phyloP scores from a whole-genome alignment of 257 asterid genomes.

The Penstemon barbatus region DNA sequence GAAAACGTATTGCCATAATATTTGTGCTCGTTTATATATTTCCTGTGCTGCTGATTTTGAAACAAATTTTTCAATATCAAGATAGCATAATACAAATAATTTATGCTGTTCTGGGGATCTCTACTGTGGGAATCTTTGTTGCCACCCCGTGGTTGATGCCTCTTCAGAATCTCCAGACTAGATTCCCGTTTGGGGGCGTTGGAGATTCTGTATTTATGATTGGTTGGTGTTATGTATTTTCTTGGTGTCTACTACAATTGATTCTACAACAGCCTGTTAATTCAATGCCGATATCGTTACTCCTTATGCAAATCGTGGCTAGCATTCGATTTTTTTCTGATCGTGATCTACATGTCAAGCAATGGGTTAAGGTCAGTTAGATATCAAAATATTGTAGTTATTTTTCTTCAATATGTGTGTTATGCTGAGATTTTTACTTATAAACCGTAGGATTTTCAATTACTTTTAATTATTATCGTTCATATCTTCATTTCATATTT shows the following conservation, averaged over 20 bases:
- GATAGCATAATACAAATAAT: slow-evolving; percentile 52
- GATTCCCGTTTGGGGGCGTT: slow-evolving; percentile 27
- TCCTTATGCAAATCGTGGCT: slow-evolving; percentile 63
- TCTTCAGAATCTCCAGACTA: slow-evolving; percentile 24
- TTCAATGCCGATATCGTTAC: slow-evolving; percentile 57
- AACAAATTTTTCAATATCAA: slow-evolving; percentile 45
- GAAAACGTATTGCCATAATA: slow-evolving; percentile 29
- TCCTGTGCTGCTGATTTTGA: slow-evolving; percentile 55
- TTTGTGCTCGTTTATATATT: slow-evolving; percentile 45
- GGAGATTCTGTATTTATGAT: slow-evolving; percentile 48
- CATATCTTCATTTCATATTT: too few relatives aligned
- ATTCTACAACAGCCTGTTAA: slow-evolving; percentile 84
- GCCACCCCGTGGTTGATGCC: slow-evolving; percentile 75
- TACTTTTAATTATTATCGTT: too few relatives aligned
- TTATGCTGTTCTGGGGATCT: slow-evolving; percentile 55
- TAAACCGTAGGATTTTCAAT: neutral
- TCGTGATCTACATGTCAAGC: slow-evolving; percentile 42
- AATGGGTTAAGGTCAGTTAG: slow-evolving; percentile 81
- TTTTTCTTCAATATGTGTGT: slow-evolving; percentile 14
- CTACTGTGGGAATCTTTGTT: slow-evolving; percentile 44
- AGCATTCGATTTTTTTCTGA: slow-evolving; percentile 41
- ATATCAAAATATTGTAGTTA: slow-evolving; percentile 4
- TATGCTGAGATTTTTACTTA: slow-evolving; percentile 5
- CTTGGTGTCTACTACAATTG: slow-evolving; percentile 86
- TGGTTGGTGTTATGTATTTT: slow-evolving; percentile 61